Conservation (phyloP, 176 grass and related monocot genomes). For the Elymus sibiricus region DNA sequence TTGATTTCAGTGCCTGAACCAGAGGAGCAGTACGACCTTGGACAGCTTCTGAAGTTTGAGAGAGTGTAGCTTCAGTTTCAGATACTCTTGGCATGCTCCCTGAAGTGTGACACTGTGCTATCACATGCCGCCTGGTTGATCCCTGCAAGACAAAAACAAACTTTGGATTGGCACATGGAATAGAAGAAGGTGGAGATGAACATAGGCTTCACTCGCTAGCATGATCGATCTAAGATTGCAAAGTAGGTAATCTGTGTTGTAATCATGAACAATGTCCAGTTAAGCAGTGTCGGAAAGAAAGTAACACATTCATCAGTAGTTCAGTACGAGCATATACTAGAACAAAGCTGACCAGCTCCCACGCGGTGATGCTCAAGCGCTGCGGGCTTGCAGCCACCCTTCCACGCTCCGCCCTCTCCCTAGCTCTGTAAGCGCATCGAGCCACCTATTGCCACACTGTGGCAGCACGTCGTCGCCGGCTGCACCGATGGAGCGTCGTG, state of each 20-base stretch:
- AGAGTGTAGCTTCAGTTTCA: background rate
- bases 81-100: background rate
- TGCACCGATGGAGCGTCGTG: background rate
- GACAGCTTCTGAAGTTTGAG: background rate
- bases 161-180: background rate
- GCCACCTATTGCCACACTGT: background rate
- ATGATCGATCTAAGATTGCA: too few species aligned
- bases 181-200: background rate
- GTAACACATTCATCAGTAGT: background rate
- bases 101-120: slow-evolving; percentile 18
- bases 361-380: too few species aligned
- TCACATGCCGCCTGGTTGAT: background rate
- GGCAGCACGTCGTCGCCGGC: background rate
- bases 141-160: slow-evolving; percentile 31
- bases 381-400: background rate
- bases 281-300: background rate
- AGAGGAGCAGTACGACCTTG: slow-evolving; percentile 39
- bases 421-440: background rate
- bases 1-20: slow-evolving; percentile 57
- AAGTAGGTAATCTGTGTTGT: background rate
- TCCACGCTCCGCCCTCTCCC: background rate
- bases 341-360: background rate
- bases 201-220: background rate
- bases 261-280: background rate
- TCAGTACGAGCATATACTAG: background rate